phyloP scores from a whole-genome alignment of 164 flowering plant species.

The Saururus chinensis region DNA sequence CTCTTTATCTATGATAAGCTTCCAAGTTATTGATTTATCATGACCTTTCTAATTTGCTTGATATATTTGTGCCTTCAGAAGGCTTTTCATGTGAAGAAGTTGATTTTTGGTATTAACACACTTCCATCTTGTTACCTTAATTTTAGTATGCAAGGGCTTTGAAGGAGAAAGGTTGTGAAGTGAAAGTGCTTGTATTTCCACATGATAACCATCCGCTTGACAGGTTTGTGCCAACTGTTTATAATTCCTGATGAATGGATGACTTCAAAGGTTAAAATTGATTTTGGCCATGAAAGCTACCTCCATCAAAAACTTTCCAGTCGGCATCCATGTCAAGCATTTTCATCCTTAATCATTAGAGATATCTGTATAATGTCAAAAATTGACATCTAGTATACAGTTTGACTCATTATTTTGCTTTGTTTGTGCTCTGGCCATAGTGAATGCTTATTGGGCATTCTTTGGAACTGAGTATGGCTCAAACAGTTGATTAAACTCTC shows the following conservation, averaged over 20 bases:
- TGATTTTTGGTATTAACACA: neutral
- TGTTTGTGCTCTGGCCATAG: too few relatives aligned
- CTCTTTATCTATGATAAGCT: too few relatives aligned
- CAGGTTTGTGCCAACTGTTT: slow-evolving; percentile 28
- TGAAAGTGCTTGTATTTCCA: slow-evolving; percentile 71
- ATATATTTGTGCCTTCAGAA: neutral
- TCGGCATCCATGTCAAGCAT: too few relatives aligned
- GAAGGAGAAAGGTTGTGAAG: slow-evolving; percentile 64
- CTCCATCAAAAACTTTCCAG: neutral
- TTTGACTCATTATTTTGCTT: too few relatives aligned
- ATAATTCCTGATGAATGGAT: neutral
- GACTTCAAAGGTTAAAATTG: neutral
- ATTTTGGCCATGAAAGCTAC: neutral
- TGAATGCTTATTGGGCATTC: too few relatives aligned
- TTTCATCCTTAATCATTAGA: too few relatives aligned
- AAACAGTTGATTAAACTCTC: too few relatives aligned
- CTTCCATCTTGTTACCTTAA: neutral
- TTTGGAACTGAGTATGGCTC: too few relatives aligned
- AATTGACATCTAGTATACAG: too few relatives aligned
- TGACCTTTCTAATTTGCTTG: too few relatives aligned
- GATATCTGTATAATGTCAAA: too few relatives aligned
- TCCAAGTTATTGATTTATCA: too few relatives aligned
- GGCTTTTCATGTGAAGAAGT: neutral
- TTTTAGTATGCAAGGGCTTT: slow-evolving; percentile 72
- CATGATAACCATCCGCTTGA: slow-evolving; percentile 63